These are phyloP conservation scores for Podaxis sp. DNA, from an alignment of 768 basidiomycete genomes.

Conservation along the genomic window DNA sequence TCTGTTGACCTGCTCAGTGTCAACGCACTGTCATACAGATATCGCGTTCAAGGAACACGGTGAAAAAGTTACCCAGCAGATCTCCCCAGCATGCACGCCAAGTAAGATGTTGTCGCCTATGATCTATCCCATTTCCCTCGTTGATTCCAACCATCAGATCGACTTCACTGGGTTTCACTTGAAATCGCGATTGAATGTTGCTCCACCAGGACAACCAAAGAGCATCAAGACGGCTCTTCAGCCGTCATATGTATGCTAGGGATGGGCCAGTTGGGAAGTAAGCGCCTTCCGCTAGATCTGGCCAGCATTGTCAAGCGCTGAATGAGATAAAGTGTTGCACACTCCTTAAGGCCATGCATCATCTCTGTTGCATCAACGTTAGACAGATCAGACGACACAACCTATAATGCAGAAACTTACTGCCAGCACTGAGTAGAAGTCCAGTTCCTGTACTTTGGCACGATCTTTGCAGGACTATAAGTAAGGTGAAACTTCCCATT, in stretches of 20 bases:
- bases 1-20: too few species aligned
- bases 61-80: too few species aligned
- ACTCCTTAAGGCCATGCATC: constrained; percentile 11
- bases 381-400: not conserved
- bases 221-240: constrained; percentile 15
- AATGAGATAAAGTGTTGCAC: not conserved
- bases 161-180: too few species aligned
- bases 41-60: too few species aligned
- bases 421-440: constrained; percentile 14
- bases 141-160: too few species aligned
- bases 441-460: constrained; percentile 14
- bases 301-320: not conserved
- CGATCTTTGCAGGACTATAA: constrained; percentile 11
- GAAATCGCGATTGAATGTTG: too few species aligned
- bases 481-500: constrained; percentile 15
- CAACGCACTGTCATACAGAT: too few species aligned
- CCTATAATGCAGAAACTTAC: constrained; percentile 1
- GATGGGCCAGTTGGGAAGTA: constrained; percentile 13
- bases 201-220: too few species aligned
- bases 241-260: constrained; percentile 18
- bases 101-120: too few species aligned
- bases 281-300: constrained; percentile 4
- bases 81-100: too few species aligned
- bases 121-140: too few species aligned
- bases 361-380: constrained; percentile 2